Conservation (phyloP, 2,329 filamentous ascomycete genomes). For the Pleoardoris graminearum region DNA sequence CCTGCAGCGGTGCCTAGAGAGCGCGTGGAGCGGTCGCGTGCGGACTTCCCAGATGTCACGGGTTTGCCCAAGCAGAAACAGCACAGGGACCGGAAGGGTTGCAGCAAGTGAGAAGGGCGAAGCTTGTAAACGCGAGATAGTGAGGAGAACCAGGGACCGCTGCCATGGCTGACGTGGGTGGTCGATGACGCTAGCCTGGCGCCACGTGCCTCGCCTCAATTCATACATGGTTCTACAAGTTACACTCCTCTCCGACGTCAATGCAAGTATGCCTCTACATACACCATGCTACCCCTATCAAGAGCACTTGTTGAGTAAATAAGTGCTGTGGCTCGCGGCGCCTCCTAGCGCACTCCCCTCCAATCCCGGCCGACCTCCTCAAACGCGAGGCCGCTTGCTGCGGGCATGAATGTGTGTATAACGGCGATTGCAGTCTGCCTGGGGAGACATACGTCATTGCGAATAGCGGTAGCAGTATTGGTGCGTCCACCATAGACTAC, state of each 20-base stretch:
- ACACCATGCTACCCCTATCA: too few relatives aligned
- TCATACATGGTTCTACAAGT: too few relatives aligned
- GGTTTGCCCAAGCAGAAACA: too few relatives aligned
- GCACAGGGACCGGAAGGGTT: background rate
- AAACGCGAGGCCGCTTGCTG: conserved; percentile 51
- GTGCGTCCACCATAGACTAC: conserved; percentile 56
- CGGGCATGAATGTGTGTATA: conserved; percentile 56
- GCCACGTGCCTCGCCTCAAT: too few relatives aligned
- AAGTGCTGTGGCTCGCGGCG: conserved; percentile 46
- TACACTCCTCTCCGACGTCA: too few relatives aligned
- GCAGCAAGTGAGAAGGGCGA: background rate
- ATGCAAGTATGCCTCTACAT: too few relatives aligned
- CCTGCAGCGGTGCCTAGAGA: background rate
- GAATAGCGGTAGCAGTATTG: conserved; percentile 48
- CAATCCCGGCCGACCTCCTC: too few relatives aligned
- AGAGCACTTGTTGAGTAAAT: conserved; percentile 52
- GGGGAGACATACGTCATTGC: conserved; percentile 54
- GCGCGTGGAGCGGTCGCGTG: background rate
- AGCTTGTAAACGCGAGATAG: background rate
- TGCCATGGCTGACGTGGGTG: conserved; percentile 3
- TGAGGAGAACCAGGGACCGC: background rate
- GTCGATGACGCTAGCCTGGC: background rate
- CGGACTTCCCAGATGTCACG: too few relatives aligned
- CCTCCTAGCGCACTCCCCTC: too few relatives aligned
- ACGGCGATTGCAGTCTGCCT: conserved; percentile 55